Evolutionary conservation across 1,284 basidiomycete species (phyloP).

Genomic region (Baeospora myosura): DNA sequence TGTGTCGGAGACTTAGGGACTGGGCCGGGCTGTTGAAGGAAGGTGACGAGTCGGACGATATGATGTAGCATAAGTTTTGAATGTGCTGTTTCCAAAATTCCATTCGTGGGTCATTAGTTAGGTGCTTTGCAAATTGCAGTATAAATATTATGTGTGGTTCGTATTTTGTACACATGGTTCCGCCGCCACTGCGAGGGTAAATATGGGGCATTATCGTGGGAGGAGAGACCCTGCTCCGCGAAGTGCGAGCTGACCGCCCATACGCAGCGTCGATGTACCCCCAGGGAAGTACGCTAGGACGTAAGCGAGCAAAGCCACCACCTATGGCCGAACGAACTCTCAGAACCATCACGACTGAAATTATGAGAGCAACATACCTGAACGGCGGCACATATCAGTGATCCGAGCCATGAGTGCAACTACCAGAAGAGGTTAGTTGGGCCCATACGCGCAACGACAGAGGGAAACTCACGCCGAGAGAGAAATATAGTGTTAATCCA

Average conservation of each 20-base stretch:
- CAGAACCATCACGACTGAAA: not conserved
- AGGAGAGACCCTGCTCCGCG: conserved; percentile 76
- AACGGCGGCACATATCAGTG: conserved; percentile 71
- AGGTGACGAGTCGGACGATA: conserved; percentile 12
- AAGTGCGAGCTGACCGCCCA: conserved; percentile 77
- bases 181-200: no score
- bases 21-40: conserved; percentile 44
- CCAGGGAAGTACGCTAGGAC: conserved; percentile 90
- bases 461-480: conserved; percentile 60
- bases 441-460: conserved; percentile 1
- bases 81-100: not conserved
- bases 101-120: no score
- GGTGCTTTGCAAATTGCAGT: no score
- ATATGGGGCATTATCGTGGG: conserved; percentile 52
- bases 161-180: no score
- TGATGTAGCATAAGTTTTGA: conserved; percentile 7
- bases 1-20: conserved; percentile 59
- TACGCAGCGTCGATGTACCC: conserved; percentile 71
- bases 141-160: no score
- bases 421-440: conserved; percentile 22
- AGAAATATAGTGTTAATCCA: conserved; percentile 81
- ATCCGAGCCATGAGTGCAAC: conserved; percentile 79
- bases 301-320: conserved; percentile 79
- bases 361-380: conserved; percentile 39
- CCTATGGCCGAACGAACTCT: conserved; percentile 27